Percentiles rank a stretch among this genome's conserved stretches.
Evolutionary conservation across 1,284 basidiomycete species (phyloP).

Genomic region (Ceratobasidium sp.): DNA sequence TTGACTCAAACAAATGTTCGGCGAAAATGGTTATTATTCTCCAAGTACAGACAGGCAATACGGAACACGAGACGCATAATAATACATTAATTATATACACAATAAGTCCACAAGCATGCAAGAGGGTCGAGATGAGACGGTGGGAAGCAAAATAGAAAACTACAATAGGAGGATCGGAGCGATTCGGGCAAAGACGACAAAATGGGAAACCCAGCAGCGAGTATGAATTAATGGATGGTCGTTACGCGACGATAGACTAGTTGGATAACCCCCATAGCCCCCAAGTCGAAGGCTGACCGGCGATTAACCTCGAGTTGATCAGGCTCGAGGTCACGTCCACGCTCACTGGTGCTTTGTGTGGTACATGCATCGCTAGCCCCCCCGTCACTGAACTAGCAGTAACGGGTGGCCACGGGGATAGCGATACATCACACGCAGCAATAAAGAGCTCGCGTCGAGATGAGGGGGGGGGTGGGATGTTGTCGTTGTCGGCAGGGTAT

Average conservation of each 20-base stretch:
- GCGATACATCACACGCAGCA: background rate
- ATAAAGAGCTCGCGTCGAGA: background rate
- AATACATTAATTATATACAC: too few species aligned
- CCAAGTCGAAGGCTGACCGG: background rate
- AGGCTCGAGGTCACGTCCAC: background rate
- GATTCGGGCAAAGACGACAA: too few species aligned
- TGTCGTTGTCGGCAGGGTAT: constrained; percentile 13
- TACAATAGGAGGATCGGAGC: too few species aligned
- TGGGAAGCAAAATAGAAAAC: too few species aligned
- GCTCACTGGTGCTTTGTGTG: background rate
- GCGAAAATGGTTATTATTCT: too few species aligned
- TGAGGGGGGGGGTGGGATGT: background rate
- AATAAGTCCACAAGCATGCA: too few species aligned
- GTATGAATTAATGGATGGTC: too few species aligned
- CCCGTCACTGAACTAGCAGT: background rate
- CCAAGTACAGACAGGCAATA: too few species aligned
- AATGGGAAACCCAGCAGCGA: too few species aligned
- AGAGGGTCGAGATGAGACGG: too few species aligned
- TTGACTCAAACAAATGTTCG: too few species aligned
- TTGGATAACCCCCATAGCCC: background rate
- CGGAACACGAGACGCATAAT: too few species aligned
- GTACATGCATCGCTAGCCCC: background rate
- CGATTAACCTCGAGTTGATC: background rate
- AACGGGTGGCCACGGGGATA: background rate
- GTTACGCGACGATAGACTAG: background rate